A percentile compares a stretch with the other conserved stretches of the same genome.
These are phyloP conservation scores for Phlegmacium glaucopus DNA, from an alignment of 768 basidiomycete species.

Conservation along the genomic window DNA sequence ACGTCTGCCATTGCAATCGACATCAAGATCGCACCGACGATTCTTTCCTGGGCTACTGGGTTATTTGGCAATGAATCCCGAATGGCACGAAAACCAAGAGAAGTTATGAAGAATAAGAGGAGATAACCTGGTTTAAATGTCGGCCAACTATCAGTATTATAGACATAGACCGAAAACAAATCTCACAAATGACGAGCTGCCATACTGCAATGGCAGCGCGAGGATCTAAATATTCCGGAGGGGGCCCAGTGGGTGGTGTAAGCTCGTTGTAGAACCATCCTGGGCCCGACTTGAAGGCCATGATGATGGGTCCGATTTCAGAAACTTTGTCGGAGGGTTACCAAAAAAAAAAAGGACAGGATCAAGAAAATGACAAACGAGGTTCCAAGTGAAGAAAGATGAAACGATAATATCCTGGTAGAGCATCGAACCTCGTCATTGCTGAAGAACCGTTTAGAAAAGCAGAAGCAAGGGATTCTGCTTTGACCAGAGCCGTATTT, in stretches of 20 bases:
- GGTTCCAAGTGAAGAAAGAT: slow-evolving; percentile 62
- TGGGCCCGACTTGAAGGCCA: slow-evolving; percentile 49
- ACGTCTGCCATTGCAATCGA: slow-evolving; percentile 66
- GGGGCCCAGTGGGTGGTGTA: slow-evolving; percentile 36
- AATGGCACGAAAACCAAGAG: slow-evolving; percentile 64
- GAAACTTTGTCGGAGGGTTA: slow-evolving; percentile 33
- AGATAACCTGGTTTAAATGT: slow-evolving; percentile 46
- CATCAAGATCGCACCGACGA: slow-evolving; percentile 58
- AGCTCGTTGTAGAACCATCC: slow-evolving; percentile 60
- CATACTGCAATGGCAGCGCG: slow-evolving; percentile 53
- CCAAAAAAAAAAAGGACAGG: neutral
- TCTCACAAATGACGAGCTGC: slow-evolving; percentile 59
- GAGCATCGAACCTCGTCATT: slow-evolving; percentile 40
- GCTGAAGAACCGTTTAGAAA: neutral
- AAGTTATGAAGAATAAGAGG: slow-evolving; percentile 60
- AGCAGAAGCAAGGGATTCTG: too few relatives aligned
- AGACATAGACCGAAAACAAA: neutral
- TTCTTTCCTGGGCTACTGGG: slow-evolving; percentile 61
- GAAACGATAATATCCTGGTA: slow-evolving; percentile 53
- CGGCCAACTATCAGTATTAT: neutral
- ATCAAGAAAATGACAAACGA: slow-evolving; percentile 24
- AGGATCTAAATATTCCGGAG: slow-evolving; percentile 32
- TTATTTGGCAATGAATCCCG: slow-evolving; percentile 56
- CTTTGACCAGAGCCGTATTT: neutral
- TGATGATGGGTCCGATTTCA: slow-evolving; percentile 45